Percentiles rank a stretch among this genome's conserved stretches.
These are phyloP conservation scores for Cladochytrium replicatum DNA, from an alignment of 192 early-diverging fungal species.

Conservation along the genomic window DNA sequence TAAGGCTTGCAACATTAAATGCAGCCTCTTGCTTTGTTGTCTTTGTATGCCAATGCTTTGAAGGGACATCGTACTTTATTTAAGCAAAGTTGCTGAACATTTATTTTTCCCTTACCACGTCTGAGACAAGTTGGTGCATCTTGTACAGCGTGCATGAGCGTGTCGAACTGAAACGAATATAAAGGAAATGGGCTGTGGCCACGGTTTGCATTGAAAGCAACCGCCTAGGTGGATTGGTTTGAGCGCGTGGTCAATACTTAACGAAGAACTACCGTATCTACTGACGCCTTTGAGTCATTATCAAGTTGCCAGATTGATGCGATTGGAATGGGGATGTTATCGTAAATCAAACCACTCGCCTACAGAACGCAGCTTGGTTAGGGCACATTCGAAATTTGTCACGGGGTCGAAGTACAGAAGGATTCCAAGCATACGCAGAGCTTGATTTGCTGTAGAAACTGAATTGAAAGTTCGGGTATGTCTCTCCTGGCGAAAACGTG, in stretches of 20 bases:
- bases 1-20: too few relatives aligned
- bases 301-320: constrained; percentile 31
- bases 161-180: constrained; percentile 58
- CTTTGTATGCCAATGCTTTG: too few relatives aligned
- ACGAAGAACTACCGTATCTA: constrained; percentile 32
- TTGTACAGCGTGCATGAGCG: constrained; percentile 57
- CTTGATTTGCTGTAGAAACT: constrained; percentile 49
- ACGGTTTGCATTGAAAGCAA: constrained; percentile 27
- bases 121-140: constrained; percentile 59
- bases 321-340: constrained; percentile 56
- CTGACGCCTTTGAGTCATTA: constrained; percentile 9
- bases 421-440: constrained; percentile 56
- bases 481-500: constrained; percentile 43
- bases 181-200: constrained; percentile 52
- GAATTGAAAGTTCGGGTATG: constrained; percentile 61
- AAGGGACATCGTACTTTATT: too few relatives aligned
- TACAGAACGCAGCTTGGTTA: constrained; percentile 13
- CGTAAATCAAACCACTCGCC: constrained; percentile 47
- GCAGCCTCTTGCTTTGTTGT: too few relatives aligned
- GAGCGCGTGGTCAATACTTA: background rate
- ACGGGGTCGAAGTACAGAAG: constrained; percentile 32
- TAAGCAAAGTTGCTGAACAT: too few relatives aligned
- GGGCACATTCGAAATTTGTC: background rate
- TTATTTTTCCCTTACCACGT: constrained; percentile 33
- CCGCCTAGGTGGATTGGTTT: constrained; percentile 22